Base-by-base conservation (phyloP, 148 eudicot genomes). In the Drosera capensis region DNA sequence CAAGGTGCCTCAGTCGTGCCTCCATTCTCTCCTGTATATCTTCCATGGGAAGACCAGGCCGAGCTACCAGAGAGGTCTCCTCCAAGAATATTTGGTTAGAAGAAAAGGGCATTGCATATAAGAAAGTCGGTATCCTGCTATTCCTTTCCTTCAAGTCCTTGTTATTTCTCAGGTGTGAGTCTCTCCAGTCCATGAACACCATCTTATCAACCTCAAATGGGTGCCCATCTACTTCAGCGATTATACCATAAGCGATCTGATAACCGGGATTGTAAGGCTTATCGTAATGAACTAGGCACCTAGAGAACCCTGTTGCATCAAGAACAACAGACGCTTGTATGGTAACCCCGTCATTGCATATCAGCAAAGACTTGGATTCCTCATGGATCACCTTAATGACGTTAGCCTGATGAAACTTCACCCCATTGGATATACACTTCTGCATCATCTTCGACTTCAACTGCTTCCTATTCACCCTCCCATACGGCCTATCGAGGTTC, bases 121-220 rank as follows among this genome's bases (percentile, higher is more conserved):
- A 76, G 28, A 92, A 92, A 45, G 95, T 92, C 8, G 95, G 95
- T 25, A 85, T 72, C 67, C 61, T 81, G 39, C 67, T 56, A 48
- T 92, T 92, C 63, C 77, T 76, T 58, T 68, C 77, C 59, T 76
- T 75, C 17, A 92, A 58, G 54, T 60, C 77, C 36, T 8, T 28
- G 22, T 76, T 64, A 21, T 51, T 58, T 15, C 69, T 65, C 44
- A 92, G 76, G 68, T 85, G 99, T 11, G 94, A 78, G 51, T 92
- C 99, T 64, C 99, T 65, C 99, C 99, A 92, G 56, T 92, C 99
- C 95, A 92, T 92, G 68, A 92, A 85, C 18, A 92, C 48, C 99
- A 92, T 92, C 63, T 92, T 92, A 54, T 85, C 71, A 8, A 77
- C 70, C 65, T 92, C 99, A 58, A 85, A 92, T 1, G 99, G 99